Evolutionary conservation across 257 asterid genomes (phyloP).

Genomic region (Asclepias syriaca): DNA sequence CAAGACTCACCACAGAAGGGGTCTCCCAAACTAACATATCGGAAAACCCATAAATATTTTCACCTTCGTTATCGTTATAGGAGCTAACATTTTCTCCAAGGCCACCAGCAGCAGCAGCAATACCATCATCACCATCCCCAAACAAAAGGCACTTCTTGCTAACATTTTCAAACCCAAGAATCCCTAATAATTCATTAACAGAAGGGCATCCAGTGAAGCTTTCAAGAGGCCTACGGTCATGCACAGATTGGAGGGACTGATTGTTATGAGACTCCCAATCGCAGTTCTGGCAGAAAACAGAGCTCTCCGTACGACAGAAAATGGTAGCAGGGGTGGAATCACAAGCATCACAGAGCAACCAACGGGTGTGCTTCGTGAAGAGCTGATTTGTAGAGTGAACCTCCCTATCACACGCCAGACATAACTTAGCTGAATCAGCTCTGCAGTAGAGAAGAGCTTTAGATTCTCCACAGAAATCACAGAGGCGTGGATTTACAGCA

Average conservation of each 20-base stretch:
- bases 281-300: slow-evolving; percentile 83
- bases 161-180: slow-evolving; percentile 73
- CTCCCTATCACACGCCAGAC: slow-evolving; percentile 69
- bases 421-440: slow-evolving; percentile 91
- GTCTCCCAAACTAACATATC: slow-evolving; percentile 86
- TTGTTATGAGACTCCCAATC: slow-evolving; percentile 75
- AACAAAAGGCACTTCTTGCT: slow-evolving; percentile 38
- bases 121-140: slow-evolving; percentile 10
- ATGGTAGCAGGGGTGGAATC: slow-evolving; percentile 66
- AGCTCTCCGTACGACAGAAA: slow-evolving; percentile 57
- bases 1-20: slow-evolving; percentile 60
- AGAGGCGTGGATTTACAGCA: slow-evolving; percentile 18
- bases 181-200: slow-evolving; percentile 45
- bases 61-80: slow-evolving; percentile 17
- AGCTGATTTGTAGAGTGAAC: slow-evolving; percentile 89
- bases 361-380: slow-evolving; percentile 72
- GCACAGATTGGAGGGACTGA: slow-evolving; percentile 28
- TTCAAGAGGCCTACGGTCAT: slow-evolving; percentile 80
- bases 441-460: slow-evolving; percentile 75
- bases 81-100: background rate
- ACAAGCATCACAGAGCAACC: slow-evolving; percentile 77
- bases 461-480: slow-evolving; percentile 74
- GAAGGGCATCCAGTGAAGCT: slow-evolving; percentile 76
- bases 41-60: slow-evolving; percentile 32
- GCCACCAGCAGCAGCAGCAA: background rate